phyloP scores from a whole-genome alignment of 2,329 filamentous ascomycete species.

The Westerdykella sp. region DNA sequence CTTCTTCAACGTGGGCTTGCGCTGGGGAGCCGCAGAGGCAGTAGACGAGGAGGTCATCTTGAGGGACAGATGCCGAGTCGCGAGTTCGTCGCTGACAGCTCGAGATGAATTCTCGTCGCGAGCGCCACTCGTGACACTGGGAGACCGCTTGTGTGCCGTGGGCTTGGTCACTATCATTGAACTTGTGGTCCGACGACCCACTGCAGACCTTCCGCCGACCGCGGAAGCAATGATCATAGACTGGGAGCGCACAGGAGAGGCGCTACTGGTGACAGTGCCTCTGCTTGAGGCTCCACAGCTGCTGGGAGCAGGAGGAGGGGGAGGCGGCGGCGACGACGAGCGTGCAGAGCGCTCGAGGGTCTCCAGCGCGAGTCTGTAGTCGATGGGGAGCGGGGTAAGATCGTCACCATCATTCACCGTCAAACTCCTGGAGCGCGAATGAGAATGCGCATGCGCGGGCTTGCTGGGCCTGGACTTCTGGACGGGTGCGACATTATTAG shows the following conservation, averaged over 20 bases:
- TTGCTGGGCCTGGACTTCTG: conserved; percentile 2
- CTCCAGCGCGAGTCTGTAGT: conserved; percentile 37
- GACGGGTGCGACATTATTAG: conserved; percentile 9
- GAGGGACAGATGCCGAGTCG: conserved; percentile 24
- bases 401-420: conserved; percentile 31
- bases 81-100: conserved; percentile 27
- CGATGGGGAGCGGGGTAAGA: conserved; percentile 33
- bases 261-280: conserved; percentile 15
- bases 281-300: conserved; percentile 18
- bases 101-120: conserved; percentile 16
- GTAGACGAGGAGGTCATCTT: conserved; percentile 15
- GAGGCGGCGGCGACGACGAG: conserved; percentile 9
- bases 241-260: conserved; percentile 19
- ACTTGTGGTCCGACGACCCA: conserved; percentile 18
- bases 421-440: conserved; percentile 27
- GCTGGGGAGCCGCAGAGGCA: conserved; percentile 24
- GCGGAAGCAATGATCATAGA: conserved; percentile 11
- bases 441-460: conserved; percentile 9
- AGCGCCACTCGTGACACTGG: conserved; percentile 18
- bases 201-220: conserved; percentile 28
- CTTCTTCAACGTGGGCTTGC: conserved; percentile 28
- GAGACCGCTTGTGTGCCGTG: conserved; percentile 21
- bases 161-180: conserved; percentile 19
- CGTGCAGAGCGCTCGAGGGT: conserved; percentile 21
- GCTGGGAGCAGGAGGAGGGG: conserved; percentile 4